Evolutionary conservation across 352 stramenopile species (phyloP), one percentile per base, ranked within the genome.

Genomic region (Phytophthora pistaciae): DNA sequence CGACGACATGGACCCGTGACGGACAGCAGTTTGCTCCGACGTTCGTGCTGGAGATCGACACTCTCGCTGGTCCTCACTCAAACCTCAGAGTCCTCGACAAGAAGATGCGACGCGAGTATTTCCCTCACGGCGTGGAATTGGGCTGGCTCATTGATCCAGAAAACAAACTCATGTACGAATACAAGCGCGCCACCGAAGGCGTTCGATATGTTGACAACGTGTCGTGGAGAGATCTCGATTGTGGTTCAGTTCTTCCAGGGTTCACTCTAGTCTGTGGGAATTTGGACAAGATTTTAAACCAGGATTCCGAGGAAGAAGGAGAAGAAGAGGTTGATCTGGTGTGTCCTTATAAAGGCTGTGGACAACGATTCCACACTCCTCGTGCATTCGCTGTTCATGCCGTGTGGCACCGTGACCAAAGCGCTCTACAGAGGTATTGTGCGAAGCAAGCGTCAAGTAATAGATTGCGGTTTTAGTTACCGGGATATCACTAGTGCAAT

Each of bases 221-320:
- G n/a, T 27, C 60, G 48, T 70, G 64, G 70, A 58, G 64, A 77
- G 55, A 77, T 70, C 70, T 77, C 46, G 64, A 73, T 57, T 56
- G 65, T 49, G 59, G 49, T 54, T 44, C n/a, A 33, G 60, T 74
- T 62, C 60, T 70, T 56, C 65, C 60, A 52, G 64, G 70, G 6
- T 72, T 55, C 36, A 68, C 27, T n/a, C n/a, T n/a, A n/a, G n/a
- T n/a, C n/a, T n/a, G n/a, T n/a, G n/a, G n/a, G n/a, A n/a, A n/a
- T n/a, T n/a, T n/a, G n/a, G n/a, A n/a, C n/a, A n/a, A n/a, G n/a
- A n/a, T n/a, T n/a, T n/a, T n/a, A n/a, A n/a, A n/a, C n/a, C n/a
- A n/a, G n/a, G n/a, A n/a, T n/a, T n/a, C n/a, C n/a, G n/a, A n/a
- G n/a, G n/a, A n/a, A n/a, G n/a, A n/a, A n/a, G n/a, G n/a, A n/a